These are phyloP conservation scores for Smallanthus sonchifolius DNA, from an alignment of 129 eudicot genomes.

Conservation along the genomic window DNA sequence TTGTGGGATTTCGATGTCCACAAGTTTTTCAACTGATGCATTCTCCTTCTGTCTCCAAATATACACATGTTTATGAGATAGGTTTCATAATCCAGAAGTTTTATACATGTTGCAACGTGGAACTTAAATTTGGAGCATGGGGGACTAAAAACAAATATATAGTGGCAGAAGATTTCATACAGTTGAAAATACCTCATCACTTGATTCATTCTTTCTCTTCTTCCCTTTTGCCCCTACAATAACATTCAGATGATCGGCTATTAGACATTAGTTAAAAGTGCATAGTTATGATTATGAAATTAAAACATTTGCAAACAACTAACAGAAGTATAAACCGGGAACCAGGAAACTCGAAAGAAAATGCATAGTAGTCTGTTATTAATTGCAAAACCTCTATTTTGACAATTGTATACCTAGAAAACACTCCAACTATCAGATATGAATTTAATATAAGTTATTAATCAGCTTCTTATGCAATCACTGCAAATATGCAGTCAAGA, in stretches of 20 bases:
- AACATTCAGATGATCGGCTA: conserved; percentile 5
- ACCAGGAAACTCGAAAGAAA: conserved; percentile 6
- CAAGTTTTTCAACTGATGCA: conserved; percentile 42
- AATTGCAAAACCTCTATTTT: not conserved
- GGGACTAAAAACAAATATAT: not conserved
- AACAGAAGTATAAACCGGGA: conserved; percentile 3
- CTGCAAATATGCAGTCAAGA: not conserved
- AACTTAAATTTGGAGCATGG: conserved; percentile 1
- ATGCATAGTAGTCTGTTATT: not conserved
- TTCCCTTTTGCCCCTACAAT: conserved; percentile 71
- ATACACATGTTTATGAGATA: conserved; percentile 8
- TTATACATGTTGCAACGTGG: not conserved
- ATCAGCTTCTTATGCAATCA: not conserved
- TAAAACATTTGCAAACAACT: conserved; percentile 9
- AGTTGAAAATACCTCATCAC: conserved; percentile 55
- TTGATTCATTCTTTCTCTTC: conserved; percentile 72
- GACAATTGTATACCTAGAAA: not conserved
- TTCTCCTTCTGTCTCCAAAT: conserved; percentile 50
- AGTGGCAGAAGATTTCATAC: not conserved
- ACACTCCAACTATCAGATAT: not conserved
- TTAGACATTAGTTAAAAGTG: not conserved
- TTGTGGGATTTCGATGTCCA: conserved; percentile 72
- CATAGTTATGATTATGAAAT: not conserved
- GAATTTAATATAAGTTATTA: not conserved
- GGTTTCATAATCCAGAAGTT: not conserved